These are phyloP conservation scores for Camillea tinctor DNA, from an alignment of 2,329 filamentous ascomycete species.

Conservation along the genomic window DNA sequence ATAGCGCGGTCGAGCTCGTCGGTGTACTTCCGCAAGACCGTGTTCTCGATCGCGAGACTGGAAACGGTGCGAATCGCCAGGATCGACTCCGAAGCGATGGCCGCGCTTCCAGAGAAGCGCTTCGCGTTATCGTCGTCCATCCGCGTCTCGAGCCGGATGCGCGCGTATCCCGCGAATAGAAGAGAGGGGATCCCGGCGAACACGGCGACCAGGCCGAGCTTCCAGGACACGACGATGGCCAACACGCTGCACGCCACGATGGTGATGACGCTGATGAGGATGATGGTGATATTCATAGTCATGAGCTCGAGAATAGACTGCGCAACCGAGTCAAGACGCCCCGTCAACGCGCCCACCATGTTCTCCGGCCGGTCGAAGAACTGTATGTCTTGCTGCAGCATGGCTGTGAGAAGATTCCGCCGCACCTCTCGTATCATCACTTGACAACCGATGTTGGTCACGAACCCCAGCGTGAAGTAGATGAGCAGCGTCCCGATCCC, in stretches of 20 bases:
- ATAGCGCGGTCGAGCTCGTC: constrained; percentile 29
- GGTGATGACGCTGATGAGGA: constrained; percentile 41
- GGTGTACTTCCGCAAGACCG: constrained; percentile 34
- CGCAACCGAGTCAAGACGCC: not conserved
- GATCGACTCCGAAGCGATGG: constrained; percentile 46
- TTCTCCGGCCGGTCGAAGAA: constrained; percentile 5
- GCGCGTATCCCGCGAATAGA: constrained; percentile 38
- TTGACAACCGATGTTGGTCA: constrained; percentile 30
- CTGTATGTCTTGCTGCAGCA: constrained; percentile 4
- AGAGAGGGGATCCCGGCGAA: constrained; percentile 43
- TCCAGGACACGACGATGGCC: constrained; percentile 43
- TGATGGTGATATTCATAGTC: constrained; percentile 38
- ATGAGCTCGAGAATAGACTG: not conserved
- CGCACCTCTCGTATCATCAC: constrained; percentile 32
- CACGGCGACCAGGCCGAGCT: constrained; percentile 42
- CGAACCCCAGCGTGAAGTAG: constrained; percentile 38
- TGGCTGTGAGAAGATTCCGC: not conserved
- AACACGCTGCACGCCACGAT: constrained; percentile 40
- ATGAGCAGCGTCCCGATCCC: constrained; percentile 34
- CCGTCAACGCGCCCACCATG: not conserved
- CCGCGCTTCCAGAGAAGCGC: constrained; percentile 39
- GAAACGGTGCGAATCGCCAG: constrained; percentile 45
- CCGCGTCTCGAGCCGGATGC: constrained; percentile 43
- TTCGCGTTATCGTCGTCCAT: constrained; percentile 38
- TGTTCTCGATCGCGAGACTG: constrained; percentile 37